Percentiles rank a stretch among this genome's conserved stretches.
These are phyloP conservation scores for Clarireedia paspali DNA, from an alignment of 2,329 filamentous ascomycete species.

Conservation along the genomic window DNA sequence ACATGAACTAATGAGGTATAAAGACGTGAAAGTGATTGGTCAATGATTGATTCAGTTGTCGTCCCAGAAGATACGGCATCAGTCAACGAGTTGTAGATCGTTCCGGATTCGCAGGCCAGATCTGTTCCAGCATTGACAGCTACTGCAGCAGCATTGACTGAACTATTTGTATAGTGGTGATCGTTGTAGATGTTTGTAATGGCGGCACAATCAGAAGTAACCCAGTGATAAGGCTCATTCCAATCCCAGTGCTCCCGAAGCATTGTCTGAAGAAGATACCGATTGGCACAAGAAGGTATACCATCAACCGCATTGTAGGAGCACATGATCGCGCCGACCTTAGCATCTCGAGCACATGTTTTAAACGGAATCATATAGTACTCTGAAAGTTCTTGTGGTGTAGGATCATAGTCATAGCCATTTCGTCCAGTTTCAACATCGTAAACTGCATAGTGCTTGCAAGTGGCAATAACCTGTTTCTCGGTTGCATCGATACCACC, in stretches of 20 bases:
- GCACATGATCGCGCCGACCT: constrained; percentile 53
- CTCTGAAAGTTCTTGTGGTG: constrained; percentile 55
- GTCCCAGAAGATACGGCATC: constrained; percentile 25
- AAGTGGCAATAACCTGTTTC: constrained; percentile 38
- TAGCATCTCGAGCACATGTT: constrained; percentile 50
- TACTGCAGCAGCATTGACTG: constrained; percentile 14
- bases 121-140: constrained; percentile 19
- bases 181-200: constrained; percentile 43
- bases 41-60: constrained; percentile 38
- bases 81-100: constrained; percentile 6
- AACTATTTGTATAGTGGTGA: constrained; percentile 31
- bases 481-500: constrained; percentile 29
- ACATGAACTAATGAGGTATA: constrained; percentile 47
- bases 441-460: constrained; percentile 53
- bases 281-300: constrained; percentile 54
- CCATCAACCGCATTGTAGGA: constrained; percentile 60
- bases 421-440: constrained; percentile 41
- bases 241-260: constrained; percentile 60
- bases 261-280: constrained; percentile 54
- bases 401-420: constrained; percentile 47
- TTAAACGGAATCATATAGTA: constrained; percentile 63
- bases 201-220: constrained; percentile 43
- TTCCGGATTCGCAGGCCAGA: constrained; percentile 15
- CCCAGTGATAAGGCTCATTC: constrained; percentile 51
- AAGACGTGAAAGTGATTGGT: constrained; percentile 42